Evolutionary conservation across 106 monocot genomes (phyloP).

Genomic region (Dendrobium nobile): DNA sequence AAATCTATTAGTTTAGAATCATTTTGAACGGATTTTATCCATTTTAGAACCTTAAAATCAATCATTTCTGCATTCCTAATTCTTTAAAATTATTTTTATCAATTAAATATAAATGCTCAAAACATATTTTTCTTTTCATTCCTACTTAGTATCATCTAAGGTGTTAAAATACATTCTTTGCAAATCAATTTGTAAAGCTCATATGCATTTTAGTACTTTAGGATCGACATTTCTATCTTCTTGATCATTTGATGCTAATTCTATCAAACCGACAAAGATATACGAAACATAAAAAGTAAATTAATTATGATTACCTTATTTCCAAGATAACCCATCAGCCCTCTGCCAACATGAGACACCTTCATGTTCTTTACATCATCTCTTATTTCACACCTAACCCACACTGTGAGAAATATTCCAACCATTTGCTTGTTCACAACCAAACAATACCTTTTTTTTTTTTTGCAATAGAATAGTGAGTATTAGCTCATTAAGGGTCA

Average conservation of each 20-base stretch:
- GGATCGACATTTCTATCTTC: too few species aligned
- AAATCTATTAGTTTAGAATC: too few species aligned
- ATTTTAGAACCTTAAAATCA: too few species aligned
- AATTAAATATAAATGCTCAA: not conserved
- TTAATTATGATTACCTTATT: constrained; percentile 42
- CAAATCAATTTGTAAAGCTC: too few species aligned
- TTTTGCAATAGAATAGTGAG: not conserved
- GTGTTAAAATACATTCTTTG: too few species aligned
- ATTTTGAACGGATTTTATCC: too few species aligned
- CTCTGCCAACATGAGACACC: constrained; percentile 73
- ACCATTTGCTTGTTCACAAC: constrained; percentile 89
- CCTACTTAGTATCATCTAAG: too few species aligned
- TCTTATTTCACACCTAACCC: constrained; percentile 61
- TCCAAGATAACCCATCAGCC: constrained; percentile 79
- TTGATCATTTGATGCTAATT: not conserved
- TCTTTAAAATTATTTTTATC: not conserved
- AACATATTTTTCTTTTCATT: not conserved
- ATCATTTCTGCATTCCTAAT: too few species aligned
- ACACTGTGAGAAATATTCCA: constrained; percentile 69
- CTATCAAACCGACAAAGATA: not conserved
- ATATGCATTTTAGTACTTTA: too few species aligned
- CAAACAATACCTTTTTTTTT: constrained; percentile 50
- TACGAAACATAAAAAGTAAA: not conserved
- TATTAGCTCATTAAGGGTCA: not conserved
- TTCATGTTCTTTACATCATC: constrained; percentile 67